Base-by-base conservation (phyloP, 768 basidiomycete genomes). In the Collybia mongolica region DNA sequence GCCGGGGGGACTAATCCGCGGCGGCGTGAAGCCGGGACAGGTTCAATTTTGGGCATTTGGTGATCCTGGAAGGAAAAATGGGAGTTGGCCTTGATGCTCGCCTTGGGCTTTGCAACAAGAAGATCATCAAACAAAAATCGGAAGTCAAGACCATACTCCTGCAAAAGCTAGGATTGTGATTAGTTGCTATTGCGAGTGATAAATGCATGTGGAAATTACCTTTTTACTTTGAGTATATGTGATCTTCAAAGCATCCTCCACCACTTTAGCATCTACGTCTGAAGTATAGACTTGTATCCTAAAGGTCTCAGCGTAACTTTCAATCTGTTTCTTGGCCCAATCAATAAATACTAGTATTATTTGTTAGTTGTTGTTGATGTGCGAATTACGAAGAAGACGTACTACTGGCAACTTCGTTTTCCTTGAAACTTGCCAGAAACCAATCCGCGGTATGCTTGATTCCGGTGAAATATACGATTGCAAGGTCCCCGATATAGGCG, bases 401-500 rank as follows among this genome's bases (percentile, higher is more conserved):
- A 96, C 96, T 81, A 51, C 93, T 95, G 0, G 96, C 88, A 54
- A 91, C 90, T 56, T 93, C 86, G 63, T 97, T 94, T 67, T 98
- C 97, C 66, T 88, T 90, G 70, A 97, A 99, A 49, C 93, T 94
- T 0, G 88, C 86, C 57, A 98, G 74, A 67, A 92, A 99, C 97
- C 97, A 99, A 69, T 99, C 96, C 12, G 92, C 92, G 1, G 95
- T 97, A 62, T 98, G 93, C 65, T 97, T 95, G 65, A 99, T 89
- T 1, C 91, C 86, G 0, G 94, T 97, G 60, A 98, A 98, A 51
- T 87, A 83, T 0, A 98, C 90, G 37, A 94, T 76, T 2, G 93
- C 83, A 28, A 98, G 74, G 61, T 98, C 92, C 28, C 83, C 86
- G 42, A 98, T 79, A 60, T 96, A 98, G 43, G 86, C 77, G 2